These are phyloP conservation scores for Microcyclosporella mali DNA, from an alignment of 2,329 filamentous ascomycete species.

Conservation along the genomic window DNA sequence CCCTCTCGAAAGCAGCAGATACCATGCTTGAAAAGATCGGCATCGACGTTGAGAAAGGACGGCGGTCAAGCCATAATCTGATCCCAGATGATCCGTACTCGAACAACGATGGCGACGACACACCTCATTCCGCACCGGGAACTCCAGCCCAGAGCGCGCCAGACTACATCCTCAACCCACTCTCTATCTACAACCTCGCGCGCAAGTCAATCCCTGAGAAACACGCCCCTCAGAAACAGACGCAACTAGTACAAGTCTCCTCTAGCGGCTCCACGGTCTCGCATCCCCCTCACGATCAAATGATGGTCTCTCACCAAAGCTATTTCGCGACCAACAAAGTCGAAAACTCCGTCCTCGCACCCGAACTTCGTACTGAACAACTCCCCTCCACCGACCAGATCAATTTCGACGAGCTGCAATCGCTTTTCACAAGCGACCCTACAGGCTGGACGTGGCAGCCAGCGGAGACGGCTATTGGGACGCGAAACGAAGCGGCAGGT, in stretches of 20 bases:
- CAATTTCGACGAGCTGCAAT: conserved; percentile 21
- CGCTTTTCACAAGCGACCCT: conserved; percentile 21
- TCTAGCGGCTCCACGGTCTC: not conserved
- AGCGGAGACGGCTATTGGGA: conserved; percentile 22
- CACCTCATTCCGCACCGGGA: conserved; percentile 14
- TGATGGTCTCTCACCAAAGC: not conserved
- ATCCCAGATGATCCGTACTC: conserved; percentile 22
- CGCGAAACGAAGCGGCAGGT: conserved; percentile 17
- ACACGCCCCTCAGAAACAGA: conserved; percentile 20
- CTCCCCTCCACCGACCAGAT: conserved; percentile 13
- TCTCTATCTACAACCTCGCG: conserved; percentile 22
- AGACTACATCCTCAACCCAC: conserved; percentile 21
- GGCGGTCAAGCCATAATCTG: conserved; percentile 13
- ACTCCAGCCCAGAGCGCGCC: conserved; percentile 22
- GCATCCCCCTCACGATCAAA: not conserved
- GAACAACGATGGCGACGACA: conserved; percentile 16
- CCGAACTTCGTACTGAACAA: conserved; percentile 9
- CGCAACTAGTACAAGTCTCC: conserved; percentile 2
- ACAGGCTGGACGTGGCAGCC: conserved; percentile 24
- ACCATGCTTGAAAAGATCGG: conserved; percentile 22
- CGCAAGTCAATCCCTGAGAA: conserved; percentile 22
- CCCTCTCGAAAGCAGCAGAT: conserved; percentile 18
- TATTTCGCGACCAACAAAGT: not conserved
- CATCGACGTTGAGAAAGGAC: conserved; percentile 14
- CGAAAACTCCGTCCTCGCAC: conserved; percentile 14